These are phyloP conservation scores for Ogataea ramenticola DNA, from an alignment of 805 yeast genomes.

Conservation along the genomic window DNA sequence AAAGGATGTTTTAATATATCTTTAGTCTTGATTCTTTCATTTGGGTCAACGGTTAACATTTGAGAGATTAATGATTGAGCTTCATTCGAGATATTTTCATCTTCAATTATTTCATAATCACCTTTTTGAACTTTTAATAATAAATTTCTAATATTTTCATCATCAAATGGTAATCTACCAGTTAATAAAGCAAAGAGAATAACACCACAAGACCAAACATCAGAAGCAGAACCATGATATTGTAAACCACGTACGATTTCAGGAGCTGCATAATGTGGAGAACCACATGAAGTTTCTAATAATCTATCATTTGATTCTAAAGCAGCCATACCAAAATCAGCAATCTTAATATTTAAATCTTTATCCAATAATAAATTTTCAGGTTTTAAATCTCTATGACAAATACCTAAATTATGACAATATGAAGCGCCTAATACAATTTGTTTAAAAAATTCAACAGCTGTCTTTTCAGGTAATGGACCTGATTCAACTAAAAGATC, in stretches of 20 bases:
- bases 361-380: slow-evolving; percentile 75
- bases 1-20: slow-evolving; percentile 79
- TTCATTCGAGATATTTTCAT: slow-evolving; percentile 60
- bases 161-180: slow-evolving; percentile 95
- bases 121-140: slow-evolving; percentile 90
- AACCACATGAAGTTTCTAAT: slow-evolving; percentile 93
- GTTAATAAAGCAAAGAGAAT: slow-evolving; percentile 89
- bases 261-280: slow-evolving; percentile 98
- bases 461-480: slow-evolving; percentile 81
- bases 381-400: slow-evolving; percentile 76
- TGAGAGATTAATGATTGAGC: slow-evolving; percentile 79
- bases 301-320: slow-evolving; percentile 72
- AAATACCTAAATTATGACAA: slow-evolving; percentile 62
- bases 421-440: slow-evolving; percentile 57
- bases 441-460: slow-evolving; percentile 78
- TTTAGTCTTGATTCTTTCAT: slow-evolving; percentile 66
- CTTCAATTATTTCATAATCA: slow-evolving; percentile 67
- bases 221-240: slow-evolving; percentile 95
- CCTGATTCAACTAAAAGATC: slow-evolving; percentile 88
- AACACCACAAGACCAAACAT: slow-evolving; percentile 98
- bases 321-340: slow-evolving; percentile 99
- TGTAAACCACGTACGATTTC: slow-evolving; percentile 93
- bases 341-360: slow-evolving; percentile 85
- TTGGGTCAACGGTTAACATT: slow-evolving; percentile 82
- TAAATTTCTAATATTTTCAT: slow-evolving; percentile 84